Base-by-base conservation (phyloP, 2,329 filamentous ascomycete species). In the Fusarium haematococcum region DNA sequence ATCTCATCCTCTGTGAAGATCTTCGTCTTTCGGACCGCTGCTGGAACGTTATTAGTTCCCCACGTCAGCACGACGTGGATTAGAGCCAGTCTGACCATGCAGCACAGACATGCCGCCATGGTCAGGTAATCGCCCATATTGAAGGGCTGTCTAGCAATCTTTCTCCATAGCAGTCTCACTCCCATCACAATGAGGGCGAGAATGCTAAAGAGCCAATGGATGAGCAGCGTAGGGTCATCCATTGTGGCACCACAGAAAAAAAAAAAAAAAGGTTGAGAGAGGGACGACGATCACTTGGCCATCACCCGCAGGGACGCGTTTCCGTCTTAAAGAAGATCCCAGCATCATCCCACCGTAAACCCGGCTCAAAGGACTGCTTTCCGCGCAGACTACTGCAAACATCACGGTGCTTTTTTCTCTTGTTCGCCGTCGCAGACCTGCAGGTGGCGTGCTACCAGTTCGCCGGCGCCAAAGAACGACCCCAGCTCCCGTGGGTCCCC, bases 201-300 rank as follows among this genome's bases (percentile, higher is more conserved):
- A 25, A 35, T 41, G 33, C 61, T 63, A 32, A 63, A 63, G 32
- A 63, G 48, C 61, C 70, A 70, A 61, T 73, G 70, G 33, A 73
- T 70, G 56, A 73, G 52, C 8, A 73, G 50, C 37, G 70, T 73
- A 16, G 70, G 70, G 30, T 73, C 70, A 59, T 70, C 68, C 70
- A 73, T 73, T 60, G 14, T 63, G 43, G 32, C 33, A 39, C 56
- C 37, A 41, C 57, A 23, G 57, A 33, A 13, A 4, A 8, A 25
- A 41, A n/a, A 18, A 58, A 41, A 59, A 32, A 27, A 20, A 60
- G 18, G 39, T 54, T 54, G 48, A 54, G 18, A 33, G 27, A 54
- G 48, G 13, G 27, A 54, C 27, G 48, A 39, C 37, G 32, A 39
- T 59, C 56, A 37, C 33, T 39, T 27, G 56, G 35, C 37, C 48